phyloP scores from a whole-genome alignment of 768 basidiomycete genomes.

The Boletus sp. region DNA sequence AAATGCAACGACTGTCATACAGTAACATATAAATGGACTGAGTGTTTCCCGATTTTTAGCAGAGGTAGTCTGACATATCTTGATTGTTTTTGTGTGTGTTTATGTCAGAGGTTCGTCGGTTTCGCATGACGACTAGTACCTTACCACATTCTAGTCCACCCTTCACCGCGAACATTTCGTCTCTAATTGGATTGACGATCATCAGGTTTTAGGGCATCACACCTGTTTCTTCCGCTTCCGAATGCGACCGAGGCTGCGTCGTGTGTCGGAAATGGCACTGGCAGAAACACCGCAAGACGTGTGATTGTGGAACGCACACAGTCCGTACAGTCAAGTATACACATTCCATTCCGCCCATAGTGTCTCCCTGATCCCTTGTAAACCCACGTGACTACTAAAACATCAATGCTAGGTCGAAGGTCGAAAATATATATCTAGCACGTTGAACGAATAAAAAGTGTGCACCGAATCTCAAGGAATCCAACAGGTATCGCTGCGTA shows the following conservation, averaged over 20 bases:
- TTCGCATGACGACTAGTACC: too few species aligned
- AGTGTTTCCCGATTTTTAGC: too few species aligned
- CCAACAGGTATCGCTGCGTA: constrained; percentile 6
- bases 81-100: too few species aligned
- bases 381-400: constrained; percentile 18
- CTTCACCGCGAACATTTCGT: neutral
- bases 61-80: too few species aligned
- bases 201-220: neutral
- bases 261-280: neutral
- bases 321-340: neutral
- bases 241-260: neutral
- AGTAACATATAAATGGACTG: too few species aligned
- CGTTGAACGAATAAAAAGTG: constrained; percentile 16
- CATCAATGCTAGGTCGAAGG: constrained; percentile 18
- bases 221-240: neutral
- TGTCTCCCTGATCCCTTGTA: neutral
- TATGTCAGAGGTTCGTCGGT: too few species aligned
- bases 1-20: too few species aligned
- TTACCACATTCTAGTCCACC: neutral
- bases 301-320: neutral
- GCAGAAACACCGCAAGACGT: neutral
- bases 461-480: constrained; percentile 12
- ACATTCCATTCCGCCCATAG: constrained; percentile 4
- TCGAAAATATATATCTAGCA: constrained; percentile 21
- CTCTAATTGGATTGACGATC: neutral